These are phyloP conservation scores for Candida ulmi DNA, from an alignment of 805 yeast species.

Conservation along the genomic window DNA sequence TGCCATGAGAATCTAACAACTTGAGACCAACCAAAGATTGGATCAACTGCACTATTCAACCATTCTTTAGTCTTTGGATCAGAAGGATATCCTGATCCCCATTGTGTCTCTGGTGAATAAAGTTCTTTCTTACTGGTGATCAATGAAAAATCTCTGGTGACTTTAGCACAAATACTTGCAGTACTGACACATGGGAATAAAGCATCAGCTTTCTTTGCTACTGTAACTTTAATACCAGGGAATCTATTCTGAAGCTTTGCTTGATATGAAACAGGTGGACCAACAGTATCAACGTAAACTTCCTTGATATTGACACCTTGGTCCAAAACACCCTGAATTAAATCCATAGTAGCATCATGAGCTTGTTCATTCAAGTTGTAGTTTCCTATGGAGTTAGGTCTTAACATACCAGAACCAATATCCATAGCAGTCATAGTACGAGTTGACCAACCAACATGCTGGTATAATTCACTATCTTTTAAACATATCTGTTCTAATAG, in stretches of 20 bases:
- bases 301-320: conserved; percentile 61
- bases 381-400: conserved; percentile 43
- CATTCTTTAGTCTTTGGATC: conserved; percentile 84
- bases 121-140: conserved; percentile 28
- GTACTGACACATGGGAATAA: conserved; percentile 88
- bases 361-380: conserved; percentile 90
- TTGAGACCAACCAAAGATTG: conserved; percentile 80
- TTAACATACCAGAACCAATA: conserved; percentile 83
- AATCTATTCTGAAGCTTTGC: conserved; percentile 63
- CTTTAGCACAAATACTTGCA: conserved; percentile 95
- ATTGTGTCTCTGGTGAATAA: conserved; percentile 21
- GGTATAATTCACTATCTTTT: conserved; percentile 35
- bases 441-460: conserved; percentile 82
- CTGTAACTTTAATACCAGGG: conserved; percentile 69
- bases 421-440: conserved; percentile 82
- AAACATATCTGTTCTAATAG: conserved; percentile 57
- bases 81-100: conserved; percentile 94
- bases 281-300: conserved; percentile 92
- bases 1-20: conserved; percentile 90
- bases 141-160: conserved; percentile 75
- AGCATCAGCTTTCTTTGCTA: conserved; percentile 93
- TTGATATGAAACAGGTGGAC: conserved; percentile 86
- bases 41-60: conserved; percentile 59
- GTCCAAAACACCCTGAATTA: conserved; percentile 61
- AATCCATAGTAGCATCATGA: conserved; percentile 83